Percentiles rank a stretch among this genome's conserved stretches.
These are phyloP conservation scores for barrel medic (Medicago truncatula) DNA, from an alignment of 306 rosid genomes.

Conservation along the genomic window DNA sequence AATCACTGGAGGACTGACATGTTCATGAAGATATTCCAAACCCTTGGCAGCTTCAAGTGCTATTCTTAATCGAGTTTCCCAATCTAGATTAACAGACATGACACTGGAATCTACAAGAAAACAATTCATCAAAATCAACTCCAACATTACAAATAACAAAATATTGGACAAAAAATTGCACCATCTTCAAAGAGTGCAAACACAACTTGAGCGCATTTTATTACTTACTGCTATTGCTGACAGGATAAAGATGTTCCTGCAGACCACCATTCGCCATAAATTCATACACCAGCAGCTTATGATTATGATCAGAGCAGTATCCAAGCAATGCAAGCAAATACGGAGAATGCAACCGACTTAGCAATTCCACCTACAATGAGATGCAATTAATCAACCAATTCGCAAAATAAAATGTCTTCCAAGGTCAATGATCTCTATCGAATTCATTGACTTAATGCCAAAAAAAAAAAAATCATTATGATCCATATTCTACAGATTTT, in stretches of 20 bases:
- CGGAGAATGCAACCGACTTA: constrained; percentile 78
- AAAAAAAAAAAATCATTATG: background rate
- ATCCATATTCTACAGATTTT: constrained; percentile 28
- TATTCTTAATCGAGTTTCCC: constrained; percentile 88
- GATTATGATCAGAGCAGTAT: constrained; percentile 80
- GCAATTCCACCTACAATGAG: constrained; percentile 77
- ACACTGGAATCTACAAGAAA: constrained; percentile 60
- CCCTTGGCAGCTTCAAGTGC: constrained; percentile 97
- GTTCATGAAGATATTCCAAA: constrained; percentile 94
- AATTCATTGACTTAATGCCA: background rate
- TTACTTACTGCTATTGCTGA: constrained; percentile 56
- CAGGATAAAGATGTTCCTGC: constrained; percentile 92
- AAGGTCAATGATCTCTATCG: background rate
- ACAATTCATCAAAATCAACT: constrained; percentile 29
- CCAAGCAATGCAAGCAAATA: constrained; percentile 88
- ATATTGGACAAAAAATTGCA: background rate
- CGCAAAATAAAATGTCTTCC: constrained; percentile 7
- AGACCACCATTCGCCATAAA: constrained; percentile 91
- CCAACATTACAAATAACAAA: constrained; percentile 33
- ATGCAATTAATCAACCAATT: constrained; percentile 37
- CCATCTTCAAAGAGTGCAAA: background rate
- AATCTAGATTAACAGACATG: constrained; percentile 61
- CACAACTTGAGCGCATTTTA: background rate
- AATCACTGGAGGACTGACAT: constrained; percentile 86
- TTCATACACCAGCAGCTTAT: constrained; percentile 85